Evolutionary conservation across 371 early-diverging fungal genomes (phyloP), one percentile per base, ranked within the genome.

Genomic region (Mucor piriformis): DNA sequence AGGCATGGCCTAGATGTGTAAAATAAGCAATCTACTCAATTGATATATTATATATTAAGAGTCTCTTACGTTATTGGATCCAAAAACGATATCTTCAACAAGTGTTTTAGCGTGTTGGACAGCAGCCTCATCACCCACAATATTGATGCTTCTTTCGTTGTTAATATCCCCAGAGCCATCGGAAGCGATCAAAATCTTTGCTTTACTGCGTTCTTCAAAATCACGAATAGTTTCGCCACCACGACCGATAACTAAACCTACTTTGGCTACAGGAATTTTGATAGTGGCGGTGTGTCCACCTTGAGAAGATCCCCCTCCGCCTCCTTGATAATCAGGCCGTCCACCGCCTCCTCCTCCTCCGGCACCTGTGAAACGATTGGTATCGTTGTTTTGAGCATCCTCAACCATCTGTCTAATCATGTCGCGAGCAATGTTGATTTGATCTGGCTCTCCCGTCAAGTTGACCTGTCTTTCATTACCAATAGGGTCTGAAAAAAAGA

Each of bases 221-320:
- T 86, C 86, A 20, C 90, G 85, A 70, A 96, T 94, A 3, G 92
- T 96, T 74, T 94, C 95, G 20, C 95, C 95, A 38, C 92, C 88
- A 49, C 88, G 77, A 11, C 96, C 96, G 71, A 96, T 96, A 16
- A 96, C 88, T 32, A 93, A 74, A 1, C 96, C 96, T 11, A 96
- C 95, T 67, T 86, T 88, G 44, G 72, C 60, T 20, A 79, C 76
- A 21, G 92, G 92, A 29, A 90, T 82, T 42, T 76, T 74, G 27
- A 91, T 79, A 8, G 63, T 70, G 7, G 74, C 69, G 25, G 74
- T 71, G 24, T 72, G 54, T 21, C 72, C 67, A 43, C 66, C 74
- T 66, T 60, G 27, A 23, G 27, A 6, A 2, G 21, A 29, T 6
- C 8, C 8, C 29, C 29, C 29, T 29, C 29, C 29, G 29, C 29